phyloP scores from a whole-genome alignment of 75 land plant genomes.

The Picea glauca region DNA sequence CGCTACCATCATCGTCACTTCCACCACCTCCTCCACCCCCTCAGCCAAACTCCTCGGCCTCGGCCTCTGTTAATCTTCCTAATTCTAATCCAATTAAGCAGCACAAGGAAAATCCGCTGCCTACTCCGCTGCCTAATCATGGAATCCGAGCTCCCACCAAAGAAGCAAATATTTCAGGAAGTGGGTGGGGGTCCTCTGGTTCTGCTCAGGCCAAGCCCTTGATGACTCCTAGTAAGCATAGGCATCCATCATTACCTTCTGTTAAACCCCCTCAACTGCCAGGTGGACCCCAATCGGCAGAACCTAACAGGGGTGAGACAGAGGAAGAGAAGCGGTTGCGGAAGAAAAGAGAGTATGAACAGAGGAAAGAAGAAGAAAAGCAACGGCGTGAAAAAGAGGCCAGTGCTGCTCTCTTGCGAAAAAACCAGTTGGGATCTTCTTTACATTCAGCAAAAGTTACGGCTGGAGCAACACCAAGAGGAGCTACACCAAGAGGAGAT shows the following conservation, averaged over 20 bases:
- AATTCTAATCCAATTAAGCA: conserved; percentile 8
- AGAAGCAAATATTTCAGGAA: background rate
- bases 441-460: background rate
- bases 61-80: conserved; percentile 6
- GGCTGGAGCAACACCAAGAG: conserved; percentile 6
- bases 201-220: background rate
- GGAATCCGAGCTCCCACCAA: background rate
- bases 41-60: background rate
- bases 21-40: conserved; percentile 15
- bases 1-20: background rate
- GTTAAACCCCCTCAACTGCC: conserved; percentile 9
- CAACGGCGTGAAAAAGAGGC: conserved; percentile 38
- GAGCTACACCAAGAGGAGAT: conserved; percentile 3
- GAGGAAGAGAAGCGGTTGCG: conserved; percentile 52
- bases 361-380: conserved; percentile 59
- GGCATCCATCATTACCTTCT: background rate
- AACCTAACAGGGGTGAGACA: conserved; percentile 41
- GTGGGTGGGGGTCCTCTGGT: background rate
- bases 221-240: conserved; percentile 6
- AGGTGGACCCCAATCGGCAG: background rate
- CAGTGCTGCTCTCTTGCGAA: conserved; percentile 28
- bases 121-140: background rate
- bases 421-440: conserved; percentile 22
- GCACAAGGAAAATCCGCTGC: conserved; percentile 9
- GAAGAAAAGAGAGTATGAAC: conserved; percentile 70